Evolutionary conservation across 2,329 filamentous ascomycete genomes (phyloP), one percentile per base, ranked within the genome.

Genomic region (Fusarium praegraminearum): DNA sequence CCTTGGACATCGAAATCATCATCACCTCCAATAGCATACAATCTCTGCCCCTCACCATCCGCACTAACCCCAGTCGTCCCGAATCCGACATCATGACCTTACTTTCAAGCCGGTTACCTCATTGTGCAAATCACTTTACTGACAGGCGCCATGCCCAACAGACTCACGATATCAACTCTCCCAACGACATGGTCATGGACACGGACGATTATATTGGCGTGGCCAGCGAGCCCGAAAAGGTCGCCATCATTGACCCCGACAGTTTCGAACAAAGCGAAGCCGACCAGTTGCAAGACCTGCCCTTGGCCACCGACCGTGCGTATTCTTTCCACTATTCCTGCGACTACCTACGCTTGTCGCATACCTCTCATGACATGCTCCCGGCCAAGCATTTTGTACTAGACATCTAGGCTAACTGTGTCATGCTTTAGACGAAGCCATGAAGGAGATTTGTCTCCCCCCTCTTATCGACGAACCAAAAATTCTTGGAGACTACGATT

Each of bases 381-480:
- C 16, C 24, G 54, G 26, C 43, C 36, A 33, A 30, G 16, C 46
- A 38, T 20, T 22, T 28, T 36, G 38, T 49, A 26, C 41, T 49
- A 28, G 35, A 56, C 63, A 32, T 32, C 22, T 45, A 41, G 51
- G 62, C 74, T 76, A 70, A 78, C 64, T 45, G 46, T 38, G 10
- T 26, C 44, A 62, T 65, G 43, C 51, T 36, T 61, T 36, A 94
- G 92, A 89, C 81, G 92, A 97, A 71, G 91, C 92, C 51, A 97
- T 98, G 88, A 92, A 91, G 83, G 90, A 93, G 74, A 83, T 91
- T 70, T 89, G 94, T 71, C 87, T 98, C 62, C 89, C 90, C 13
- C 89, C 91, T 57, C 83, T 94, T 49, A 73, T 83, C 65, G 90
- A 93, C 71, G 93, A 97, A 72, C 89, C 94, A 69, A 92, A 93